Percentiles rank a stretch among this genome's conserved stretches.
Conservation (phyloP, 2,329 filamentous ascomycete genomes). For the Dendryphion nanum region DNA sequence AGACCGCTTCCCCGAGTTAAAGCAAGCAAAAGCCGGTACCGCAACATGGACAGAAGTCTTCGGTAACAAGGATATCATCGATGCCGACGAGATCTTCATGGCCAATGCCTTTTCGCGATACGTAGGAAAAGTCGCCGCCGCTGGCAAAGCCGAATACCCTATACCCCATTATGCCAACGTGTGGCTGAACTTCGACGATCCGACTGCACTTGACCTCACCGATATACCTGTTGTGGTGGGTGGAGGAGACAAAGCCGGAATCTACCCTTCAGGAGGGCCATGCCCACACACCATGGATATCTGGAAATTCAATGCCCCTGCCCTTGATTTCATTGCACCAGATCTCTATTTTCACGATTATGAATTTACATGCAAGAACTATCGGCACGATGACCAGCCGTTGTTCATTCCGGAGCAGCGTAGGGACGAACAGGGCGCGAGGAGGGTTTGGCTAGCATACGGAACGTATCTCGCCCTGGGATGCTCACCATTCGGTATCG, state of each 20-base stretch:
- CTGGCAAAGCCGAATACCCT: constrained; percentile 42
- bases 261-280: constrained; percentile 50
- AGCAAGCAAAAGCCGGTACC: neutral
- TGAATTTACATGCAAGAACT: constrained; percentile 44
- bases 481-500: constrained; percentile 37
- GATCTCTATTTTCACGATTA: constrained; percentile 54
- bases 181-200: constrained; percentile 43
- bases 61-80: constrained; percentile 27
- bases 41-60: constrained; percentile 42
- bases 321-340: constrained; percentile 49
- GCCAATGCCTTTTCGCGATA: constrained; percentile 46
- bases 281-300: constrained; percentile 46
- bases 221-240: constrained; percentile 38
- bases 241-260: constrained; percentile 44
- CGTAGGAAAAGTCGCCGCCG: constrained; percentile 41
- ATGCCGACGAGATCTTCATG: constrained; percentile 50
- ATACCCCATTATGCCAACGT: constrained; percentile 49
- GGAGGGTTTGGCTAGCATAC: constrained; percentile 26
- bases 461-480: constrained; percentile 18
- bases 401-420: constrained; percentile 56
- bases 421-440: constrained; percentile 43
- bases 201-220: constrained; percentile 23
- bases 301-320: constrained; percentile 43
- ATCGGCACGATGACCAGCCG: constrained; percentile 44
- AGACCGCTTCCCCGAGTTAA: neutral